Evolutionary conservation across 148 eudicot species (phyloP), one percentile per base, ranked within the genome.

Genomic region (Fagopyrum homotropicum): DNA sequence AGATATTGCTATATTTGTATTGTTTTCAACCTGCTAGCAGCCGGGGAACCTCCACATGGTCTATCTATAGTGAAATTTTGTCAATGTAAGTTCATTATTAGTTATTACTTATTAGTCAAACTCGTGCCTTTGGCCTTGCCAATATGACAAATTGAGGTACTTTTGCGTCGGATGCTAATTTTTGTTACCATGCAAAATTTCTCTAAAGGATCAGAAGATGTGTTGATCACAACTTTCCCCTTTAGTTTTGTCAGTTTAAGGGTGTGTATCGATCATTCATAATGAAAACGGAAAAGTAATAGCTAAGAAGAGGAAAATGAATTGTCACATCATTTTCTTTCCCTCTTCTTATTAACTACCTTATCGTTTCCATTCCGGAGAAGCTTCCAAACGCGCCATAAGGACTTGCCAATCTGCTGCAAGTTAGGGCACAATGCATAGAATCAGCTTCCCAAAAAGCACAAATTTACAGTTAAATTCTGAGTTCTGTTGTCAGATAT

Each of bases 391-490:
- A 35, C 40, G 40, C 40, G 40, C 26, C 26, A 22, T 22, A 22
- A 22, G 26, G 26, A 22, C 26, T 22, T 22, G 26, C 26, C 26
- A 22, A 22, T 22, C 26, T 22, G 26, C 26, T 22, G 26, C 26
- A 49, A 49, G 52, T 49, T 9, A 7, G 52, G 8, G 52, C 14
- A 3, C 54, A 50, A 50, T 9, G 54, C 54, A 50, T 1, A 19
- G 22, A 56, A 57, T 6, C 19, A 26, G 40, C 40, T 35, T 6
- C 15, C 11, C 19, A 66, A 22, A 63, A 63, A 29, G 5, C 22
- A 19, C 29, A 43, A 66, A 40, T 66, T 66, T 66, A 66, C 71
- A 66, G 71, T 66, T 66, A 1, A 35, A 43, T 66, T 14, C 47
- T 14, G 5, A 17, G 43, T 35, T 66, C 66, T 60, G 14, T 5